phyloP scores from a whole-genome alignment of 148 eudicot species.

The Silene conica region DNA sequence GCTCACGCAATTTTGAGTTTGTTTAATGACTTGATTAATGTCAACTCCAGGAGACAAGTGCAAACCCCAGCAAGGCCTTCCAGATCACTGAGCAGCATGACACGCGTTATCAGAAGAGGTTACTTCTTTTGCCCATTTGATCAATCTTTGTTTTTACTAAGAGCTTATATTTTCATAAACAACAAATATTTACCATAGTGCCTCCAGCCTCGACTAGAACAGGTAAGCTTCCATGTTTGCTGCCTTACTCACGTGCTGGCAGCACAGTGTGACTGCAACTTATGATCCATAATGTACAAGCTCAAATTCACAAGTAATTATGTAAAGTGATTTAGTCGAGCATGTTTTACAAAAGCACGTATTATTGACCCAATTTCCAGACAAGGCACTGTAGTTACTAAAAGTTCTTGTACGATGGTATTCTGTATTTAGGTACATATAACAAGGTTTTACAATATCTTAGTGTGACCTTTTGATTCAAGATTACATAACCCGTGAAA shows the following conservation, averaged over 20 bases:
- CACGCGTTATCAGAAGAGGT: slow-evolving; percentile 74
- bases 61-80: slow-evolving; percentile 84
- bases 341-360: not conserved
- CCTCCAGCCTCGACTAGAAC: not conserved
- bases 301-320: not conserved
- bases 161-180: not conserved
- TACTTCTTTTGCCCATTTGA: slow-evolving; percentile 9
- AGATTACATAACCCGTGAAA: not conserved
- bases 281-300: not conserved
- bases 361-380: not conserved
- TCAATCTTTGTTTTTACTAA: not conserved
- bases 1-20: not conserved
- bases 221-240: not conserved
- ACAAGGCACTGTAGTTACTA: not conserved
- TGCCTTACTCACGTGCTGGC: not conserved
- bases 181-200: not conserved
- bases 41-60: slow-evolving; percentile 64
- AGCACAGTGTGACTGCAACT: not conserved
- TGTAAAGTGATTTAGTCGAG: not conserved
- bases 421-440: not conserved
- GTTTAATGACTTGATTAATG: slow-evolving; percentile 7
- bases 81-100: slow-evolving; percentile 68
- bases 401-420: not conserved
- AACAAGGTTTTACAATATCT: not conserved
- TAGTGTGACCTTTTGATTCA: not conserved